Evolutionary conservation across 495 filamentous ascomycete genomes (phyloP), one percentile per base, ranked within the genome.

Genomic region (Aspergillus incahuasiensis): DNA sequence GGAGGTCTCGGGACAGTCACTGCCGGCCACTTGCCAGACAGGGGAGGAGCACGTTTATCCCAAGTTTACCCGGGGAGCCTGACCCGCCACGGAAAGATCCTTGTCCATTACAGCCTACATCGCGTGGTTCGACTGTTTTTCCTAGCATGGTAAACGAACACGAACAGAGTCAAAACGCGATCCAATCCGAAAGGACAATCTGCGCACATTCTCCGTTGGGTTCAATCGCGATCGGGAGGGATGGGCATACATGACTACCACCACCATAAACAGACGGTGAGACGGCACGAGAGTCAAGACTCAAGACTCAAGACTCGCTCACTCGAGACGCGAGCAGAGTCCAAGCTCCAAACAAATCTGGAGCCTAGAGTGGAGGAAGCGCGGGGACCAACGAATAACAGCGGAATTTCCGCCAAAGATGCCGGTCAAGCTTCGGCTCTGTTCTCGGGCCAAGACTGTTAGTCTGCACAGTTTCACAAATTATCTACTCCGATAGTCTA

Each of bases 351-450:
- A 19, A 49, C 9, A 49, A 50, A 25, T 21, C 48, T 50, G 34
- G 34, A 50, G 48, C 48, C 48, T 40, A 50, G 35, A 50, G 48
- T 50, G 48, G 48, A 50, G 48, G 48, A 39, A 24, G 18, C 13
- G 35, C 34, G 6, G 13, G 6, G 32, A 35, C 32, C 32, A 9
- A 40, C 48, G 48, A 40, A 50, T 50, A 40, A 50, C 6, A 50
- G 8, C 34, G 48, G 20, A 24, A 50, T 20, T 34, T 16, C 47
- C 47, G 34, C 34, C 47, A 49, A 12, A 49, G 16, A 50, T 50
- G 48, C 19, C 34, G 34, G 35, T 50, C 48, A 50, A 50, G 48
- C 48, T 50, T 50, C 48, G 32, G 48, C 48, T 50, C 34, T 50
- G 4, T 3, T 40, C 48, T 50, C 48, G 20, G 34, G 48, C 48